Conservation (phyloP, 192 early-diverging fungal species). For the Coemansia sp. region DNA sequence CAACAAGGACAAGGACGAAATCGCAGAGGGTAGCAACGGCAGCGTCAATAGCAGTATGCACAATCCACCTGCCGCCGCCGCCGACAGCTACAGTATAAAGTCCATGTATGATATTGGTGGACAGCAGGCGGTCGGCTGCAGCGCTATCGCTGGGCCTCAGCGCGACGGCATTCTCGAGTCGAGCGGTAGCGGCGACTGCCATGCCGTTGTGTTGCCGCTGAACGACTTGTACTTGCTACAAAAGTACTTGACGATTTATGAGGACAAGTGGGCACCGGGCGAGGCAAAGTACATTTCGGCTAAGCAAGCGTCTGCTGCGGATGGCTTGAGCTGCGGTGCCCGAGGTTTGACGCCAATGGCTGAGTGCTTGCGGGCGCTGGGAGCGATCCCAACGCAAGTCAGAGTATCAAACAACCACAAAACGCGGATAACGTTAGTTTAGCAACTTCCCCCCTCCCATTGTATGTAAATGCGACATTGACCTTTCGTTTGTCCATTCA, state of each 20-base stretch:
- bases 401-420: conserved; percentile 25
- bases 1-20: background rate
- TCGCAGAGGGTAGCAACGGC: background rate
- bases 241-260: conserved; percentile 46
- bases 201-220: conserved; percentile 26
- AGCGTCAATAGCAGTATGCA: background rate
- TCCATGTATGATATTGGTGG: conserved; percentile 32
- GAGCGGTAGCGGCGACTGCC: conserved; percentile 2
- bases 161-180: background rate
- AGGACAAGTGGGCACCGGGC: conserved; percentile 32
- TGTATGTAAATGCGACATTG: background rate
- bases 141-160: background rate
- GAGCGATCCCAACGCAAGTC: conserved; percentile 28
- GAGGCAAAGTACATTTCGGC: conserved; percentile 13
- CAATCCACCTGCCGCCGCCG: background rate
- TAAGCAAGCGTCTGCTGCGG: background rate
- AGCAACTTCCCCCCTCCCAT: background rate
- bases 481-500: background rate
- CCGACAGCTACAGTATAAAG: conserved; percentile 22
- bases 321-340: background rate
- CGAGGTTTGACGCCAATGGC: conserved; percentile 19
- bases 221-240: conserved; percentile 54
- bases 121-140: background rate
- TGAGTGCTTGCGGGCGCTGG: conserved; percentile 24
- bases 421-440: conserved; percentile 23